Conservation (phyloP, 331 rosid genomes). For the Phaseolus coccineus region DNA sequence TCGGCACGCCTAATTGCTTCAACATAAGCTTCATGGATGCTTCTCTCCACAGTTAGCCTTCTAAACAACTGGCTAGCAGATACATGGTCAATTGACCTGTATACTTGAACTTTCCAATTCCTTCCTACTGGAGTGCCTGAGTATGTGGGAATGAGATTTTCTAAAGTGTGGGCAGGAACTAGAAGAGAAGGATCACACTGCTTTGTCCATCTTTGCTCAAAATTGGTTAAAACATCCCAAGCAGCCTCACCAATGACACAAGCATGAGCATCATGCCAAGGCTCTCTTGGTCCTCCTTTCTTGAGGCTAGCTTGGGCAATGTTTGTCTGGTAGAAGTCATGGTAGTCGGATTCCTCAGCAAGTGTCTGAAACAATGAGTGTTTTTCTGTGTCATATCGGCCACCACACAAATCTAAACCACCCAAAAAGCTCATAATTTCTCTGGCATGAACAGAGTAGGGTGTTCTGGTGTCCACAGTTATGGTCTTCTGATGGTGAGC, state of each 20-base stretch:
- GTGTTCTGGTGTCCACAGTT: conserved; percentile 64
- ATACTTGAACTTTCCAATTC: conserved; percentile 90
- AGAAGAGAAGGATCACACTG: conserved; percentile 75
- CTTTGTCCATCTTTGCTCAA: conserved; percentile 91
- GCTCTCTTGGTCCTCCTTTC: conserved; percentile 93
- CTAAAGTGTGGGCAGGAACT: conserved; percentile 61
- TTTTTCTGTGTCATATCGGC: conserved; percentile 86
- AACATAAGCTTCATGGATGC: conserved; percentile 90
- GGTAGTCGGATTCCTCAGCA: conserved; percentile 57
- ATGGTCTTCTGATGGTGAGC: conserved; percentile 93
- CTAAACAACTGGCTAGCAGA: conserved; percentile 71
- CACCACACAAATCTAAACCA: conserved; percentile 86
- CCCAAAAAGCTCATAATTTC: conserved; percentile 90
- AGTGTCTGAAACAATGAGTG: conserved; percentile 84
- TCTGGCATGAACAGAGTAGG: conserved; percentile 53
- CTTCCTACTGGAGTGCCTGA: conserved; percentile 49
- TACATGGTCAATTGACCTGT: conserved; percentile 80
- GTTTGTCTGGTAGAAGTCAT: conserved; percentile 84
- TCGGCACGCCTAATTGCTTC: conserved; percentile 90
- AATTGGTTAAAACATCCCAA: conserved; percentile 85
- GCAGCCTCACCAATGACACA: conserved; percentile 87
- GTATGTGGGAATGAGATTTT: conserved; percentile 52
- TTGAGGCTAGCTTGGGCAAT: conserved; percentile 73
- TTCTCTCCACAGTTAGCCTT: conserved; percentile 73
- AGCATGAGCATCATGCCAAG: conserved; percentile 99